Percentiles rank a stretch among this genome's conserved stretches.
Conservation (phyloP, 768 basidiomycete genomes). For the Omphalotus guepiniiformis region DNA sequence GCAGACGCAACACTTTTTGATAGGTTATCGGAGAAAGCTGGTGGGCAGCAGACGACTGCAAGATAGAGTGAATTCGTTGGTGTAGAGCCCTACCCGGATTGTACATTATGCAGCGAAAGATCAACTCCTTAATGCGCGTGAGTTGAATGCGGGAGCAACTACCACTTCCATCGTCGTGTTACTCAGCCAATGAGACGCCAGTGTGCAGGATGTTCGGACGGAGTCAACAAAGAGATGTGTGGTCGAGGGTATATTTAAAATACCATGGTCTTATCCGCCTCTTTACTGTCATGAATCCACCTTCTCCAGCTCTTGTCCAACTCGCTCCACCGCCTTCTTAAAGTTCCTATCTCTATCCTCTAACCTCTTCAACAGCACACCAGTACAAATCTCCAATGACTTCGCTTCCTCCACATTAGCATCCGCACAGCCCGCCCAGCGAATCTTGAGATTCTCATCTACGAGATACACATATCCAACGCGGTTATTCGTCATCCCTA, state of each 20-base stretch:
- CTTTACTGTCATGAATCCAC: too few relatives aligned
- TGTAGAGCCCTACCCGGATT: too few relatives aligned
- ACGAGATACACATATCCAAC: constrained; percentile 92
- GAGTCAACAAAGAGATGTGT: too few relatives aligned
- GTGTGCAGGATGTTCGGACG: too few relatives aligned
- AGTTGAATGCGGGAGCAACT: too few relatives aligned
- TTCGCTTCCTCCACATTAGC: constrained; percentile 70
- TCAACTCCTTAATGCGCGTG: too few relatives aligned
- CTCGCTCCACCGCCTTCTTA: neutral
- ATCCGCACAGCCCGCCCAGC: constrained; percentile 92
- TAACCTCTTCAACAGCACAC: constrained; percentile 61
- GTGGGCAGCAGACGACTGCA: constrained; percentile 39
- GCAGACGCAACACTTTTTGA: constrained; percentile 69
- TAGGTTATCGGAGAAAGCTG: constrained; percentile 50
- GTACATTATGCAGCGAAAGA: too few relatives aligned
- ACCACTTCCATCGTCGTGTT: too few relatives aligned
- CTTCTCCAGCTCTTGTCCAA: neutral
- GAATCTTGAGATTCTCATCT: constrained; percentile 76
- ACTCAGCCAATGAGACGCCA: too few relatives aligned
- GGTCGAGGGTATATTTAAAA: too few relatives aligned
- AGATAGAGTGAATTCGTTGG: neutral
- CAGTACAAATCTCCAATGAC: constrained; percentile 63
- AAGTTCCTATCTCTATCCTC: constrained; percentile 23
- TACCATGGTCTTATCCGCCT: too few relatives aligned
- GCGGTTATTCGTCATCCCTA: constrained; percentile 86